Evolutionary conservation across 345 rosid genomes (phyloP).

Genomic region (Aquilaria yunnanensis): DNA sequence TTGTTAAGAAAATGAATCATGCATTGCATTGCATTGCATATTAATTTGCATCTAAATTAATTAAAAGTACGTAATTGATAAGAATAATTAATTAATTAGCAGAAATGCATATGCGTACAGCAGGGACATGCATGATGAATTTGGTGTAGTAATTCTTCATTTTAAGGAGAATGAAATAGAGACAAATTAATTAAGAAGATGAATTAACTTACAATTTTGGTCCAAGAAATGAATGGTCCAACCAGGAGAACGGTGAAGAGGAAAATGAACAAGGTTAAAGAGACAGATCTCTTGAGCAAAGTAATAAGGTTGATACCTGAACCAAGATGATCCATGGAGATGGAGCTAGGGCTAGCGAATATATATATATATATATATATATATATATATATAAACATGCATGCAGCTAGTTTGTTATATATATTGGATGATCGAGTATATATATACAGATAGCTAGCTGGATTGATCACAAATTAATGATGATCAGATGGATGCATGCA

Average conservation of each 20-base stretch:
- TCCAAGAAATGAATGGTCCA: constrained; percentile 26
- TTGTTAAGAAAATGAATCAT: neutral
- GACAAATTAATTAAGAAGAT: neutral
- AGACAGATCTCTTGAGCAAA: constrained; percentile 20
- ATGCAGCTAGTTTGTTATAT: neutral
- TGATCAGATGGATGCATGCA: no score
- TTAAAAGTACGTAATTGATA: neutral
- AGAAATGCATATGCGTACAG: no score
- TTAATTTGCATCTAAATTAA: neutral
- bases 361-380: neutral
- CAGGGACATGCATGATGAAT: no score
- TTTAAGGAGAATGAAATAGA: no score
- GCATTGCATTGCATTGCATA: neutral
- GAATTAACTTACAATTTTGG: constrained; percentile 20
- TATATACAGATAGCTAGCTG: no score
- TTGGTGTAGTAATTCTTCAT: no score
- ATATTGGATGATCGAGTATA: no score
- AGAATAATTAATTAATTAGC: no score
- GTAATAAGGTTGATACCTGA: neutral
- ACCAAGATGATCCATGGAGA: neutral
- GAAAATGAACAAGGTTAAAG: constrained; percentile 20
- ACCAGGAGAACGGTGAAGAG: constrained; percentile 25
- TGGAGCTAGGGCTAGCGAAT: neutral
- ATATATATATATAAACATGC: neutral
- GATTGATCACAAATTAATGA: constrained; percentile 29